Evolutionary conservation across 1,139 yeast species (phyloP), one percentile per base, ranked within the genome.

Genomic region (Candida labiduridarum): DNA sequence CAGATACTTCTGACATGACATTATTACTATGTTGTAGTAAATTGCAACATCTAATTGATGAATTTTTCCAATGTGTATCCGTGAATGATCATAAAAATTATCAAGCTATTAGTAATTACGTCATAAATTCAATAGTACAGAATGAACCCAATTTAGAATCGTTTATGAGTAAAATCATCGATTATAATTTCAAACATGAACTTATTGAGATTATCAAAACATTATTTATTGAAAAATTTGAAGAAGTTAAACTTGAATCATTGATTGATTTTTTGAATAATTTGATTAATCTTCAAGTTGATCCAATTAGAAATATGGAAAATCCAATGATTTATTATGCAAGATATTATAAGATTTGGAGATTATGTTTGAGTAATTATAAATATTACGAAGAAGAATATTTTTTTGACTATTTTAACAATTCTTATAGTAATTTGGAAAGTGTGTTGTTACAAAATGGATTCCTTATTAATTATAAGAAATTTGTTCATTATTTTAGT

Each of bases 191-290:
- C 46, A 51, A 50, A 33, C 38, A 42, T 15, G 44, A 46, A 4
- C 36, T 62, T 12, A 46, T 52, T n/a, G 58, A 53, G 11, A 55
- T 52, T n/a, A 55, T 64, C 4, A 54, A 54, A 11, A 56, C 54
- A 22, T 45, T 58, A 30, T 60, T 64, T 42, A 50, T 57, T 19
- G 65, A 62, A 41, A 62, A 61, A 42, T 63, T 51, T 44, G 59
- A 57, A 43, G 61, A 59, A 35, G 40, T 56, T 19, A 60, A 59
- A 45, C 51, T 62, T 29, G 64, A 60, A 41, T 43, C 54, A 4
- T 56, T 61, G 25, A 49, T 56, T 36, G 59, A 54, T 44, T 51
- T 46, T 41, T 45, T 54, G 29, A 31, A 48, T 39, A 47, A 43
- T 45, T 43, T 46, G 14, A 47, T 49, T 7, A 50, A 49, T 31